Evolutionary conservation across 352 stramenopile genomes (phyloP).

Genomic region (Globisporangium mamillatum): DNA sequence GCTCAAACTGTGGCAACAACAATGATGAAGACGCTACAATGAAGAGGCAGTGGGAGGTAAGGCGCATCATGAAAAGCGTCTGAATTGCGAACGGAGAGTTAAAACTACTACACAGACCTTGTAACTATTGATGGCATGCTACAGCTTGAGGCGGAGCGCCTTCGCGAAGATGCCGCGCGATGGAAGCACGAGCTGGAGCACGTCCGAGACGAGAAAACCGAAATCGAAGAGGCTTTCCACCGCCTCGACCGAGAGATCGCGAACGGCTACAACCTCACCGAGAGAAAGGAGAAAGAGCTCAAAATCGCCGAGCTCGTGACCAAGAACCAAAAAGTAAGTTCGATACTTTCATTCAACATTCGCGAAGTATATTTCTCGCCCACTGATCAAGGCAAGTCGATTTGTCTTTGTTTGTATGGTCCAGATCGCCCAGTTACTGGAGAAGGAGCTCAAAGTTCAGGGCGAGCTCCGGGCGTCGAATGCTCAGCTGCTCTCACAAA

Average conservation of each 20-base stretch:
- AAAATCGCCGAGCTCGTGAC: slow-evolving; percentile 52
- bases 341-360: neutral
- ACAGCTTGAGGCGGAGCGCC: slow-evolving; percentile 23
- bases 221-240: slow-evolving; percentile 44
- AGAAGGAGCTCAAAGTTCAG: slow-evolving; percentile 44
- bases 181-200: slow-evolving; percentile 36
- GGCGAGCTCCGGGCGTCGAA: slow-evolving; percentile 31
- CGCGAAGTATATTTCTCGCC: neutral
- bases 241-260: slow-evolving; percentile 51
- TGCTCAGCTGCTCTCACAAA: slow-evolving; percentile 26
- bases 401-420: neutral
- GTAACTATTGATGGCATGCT: neutral
- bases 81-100: neutral
- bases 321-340: slow-evolving; percentile 60
- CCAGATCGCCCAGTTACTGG: slow-evolving; percentile 49
- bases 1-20: slow-evolving; percentile 24
- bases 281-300: slow-evolving; percentile 64
- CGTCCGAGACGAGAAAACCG: slow-evolving; percentile 36
- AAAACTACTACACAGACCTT: neutral
- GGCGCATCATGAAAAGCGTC: neutral
- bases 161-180: slow-evolving; percentile 24
- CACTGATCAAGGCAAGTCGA: too few relatives aligned
- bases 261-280: slow-evolving; percentile 49
- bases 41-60: slow-evolving; percentile 23
- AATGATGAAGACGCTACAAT: slow-evolving; percentile 23